Evolutionary conservation across 176 grass and related monocot genomes (phyloP).

Genomic region (Eleusine coracana): DNA sequence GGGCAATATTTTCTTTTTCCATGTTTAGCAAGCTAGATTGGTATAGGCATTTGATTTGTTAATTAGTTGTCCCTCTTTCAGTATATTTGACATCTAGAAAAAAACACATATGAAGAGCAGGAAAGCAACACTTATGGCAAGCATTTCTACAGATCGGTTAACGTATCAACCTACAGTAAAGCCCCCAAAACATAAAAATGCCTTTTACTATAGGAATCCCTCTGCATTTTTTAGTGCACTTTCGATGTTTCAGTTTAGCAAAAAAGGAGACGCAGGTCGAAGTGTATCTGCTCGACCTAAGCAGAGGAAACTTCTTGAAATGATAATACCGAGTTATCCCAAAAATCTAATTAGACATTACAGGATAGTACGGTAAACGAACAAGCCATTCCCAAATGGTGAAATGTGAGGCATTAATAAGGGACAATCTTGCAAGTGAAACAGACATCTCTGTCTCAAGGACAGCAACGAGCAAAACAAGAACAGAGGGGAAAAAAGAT

Average conservation of each 20-base stretch:
- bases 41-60: neutral
- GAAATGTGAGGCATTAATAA: neutral
- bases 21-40: neutral
- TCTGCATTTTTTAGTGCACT: neutral
- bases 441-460: neutral
- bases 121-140: neutral
- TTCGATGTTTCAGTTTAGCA: neutral
- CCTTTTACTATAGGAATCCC: neutral
- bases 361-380: neutral
- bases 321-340: neutral
- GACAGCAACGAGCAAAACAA: neutral
- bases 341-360: neutral
- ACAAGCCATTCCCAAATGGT: neutral
- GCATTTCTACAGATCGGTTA: slow-evolving; percentile 7
- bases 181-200: neutral
- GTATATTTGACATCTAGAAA: neutral
- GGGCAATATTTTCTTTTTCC: neutral
- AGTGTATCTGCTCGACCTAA: neutral
- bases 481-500: neutral
- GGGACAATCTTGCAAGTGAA: neutral
- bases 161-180: neutral
- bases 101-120: slow-evolving; percentile 5
- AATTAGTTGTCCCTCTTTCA: neutral
- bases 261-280: neutral
- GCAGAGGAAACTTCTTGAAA: neutral